These are phyloP conservation scores for Phytophthora boehmeriae DNA, from an alignment of 352 stramenopile species.

Conservation along the genomic window DNA sequence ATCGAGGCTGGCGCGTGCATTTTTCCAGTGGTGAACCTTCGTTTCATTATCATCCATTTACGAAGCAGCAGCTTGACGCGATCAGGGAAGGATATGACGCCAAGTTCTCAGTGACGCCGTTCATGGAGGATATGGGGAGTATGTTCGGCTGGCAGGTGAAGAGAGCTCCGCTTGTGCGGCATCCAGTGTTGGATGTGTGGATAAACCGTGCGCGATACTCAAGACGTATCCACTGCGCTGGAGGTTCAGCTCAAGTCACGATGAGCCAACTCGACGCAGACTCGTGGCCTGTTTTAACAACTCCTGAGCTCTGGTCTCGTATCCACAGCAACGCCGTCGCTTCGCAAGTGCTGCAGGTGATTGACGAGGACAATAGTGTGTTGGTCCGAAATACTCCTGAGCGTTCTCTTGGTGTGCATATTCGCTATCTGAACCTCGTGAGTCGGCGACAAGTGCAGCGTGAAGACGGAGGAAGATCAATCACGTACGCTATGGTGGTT, in stretches of 20 bases:
- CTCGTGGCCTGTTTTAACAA: slow-evolving; percentile 39
- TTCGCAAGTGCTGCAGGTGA: slow-evolving; percentile 38
- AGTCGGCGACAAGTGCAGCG: slow-evolving; percentile 19
- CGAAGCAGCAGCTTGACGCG: slow-evolving; percentile 31
- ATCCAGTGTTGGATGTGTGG: slow-evolving; percentile 17
- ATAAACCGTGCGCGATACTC: slow-evolving; percentile 38
- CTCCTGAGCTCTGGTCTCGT: slow-evolving; percentile 30
- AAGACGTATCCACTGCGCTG: slow-evolving; percentile 38
- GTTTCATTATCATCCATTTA: slow-evolving; percentile 46
- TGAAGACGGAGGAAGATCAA: slow-evolving; percentile 20
- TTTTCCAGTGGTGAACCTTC: slow-evolving; percentile 34
- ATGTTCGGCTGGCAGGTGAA: slow-evolving; percentile 47
- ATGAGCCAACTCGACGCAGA: slow-evolving; percentile 36
- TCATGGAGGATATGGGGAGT: slow-evolving; percentile 17
- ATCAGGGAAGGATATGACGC: slow-evolving; percentile 38
- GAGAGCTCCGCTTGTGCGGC: slow-evolving; percentile 23
- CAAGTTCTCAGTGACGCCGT: slow-evolving; percentile 21
- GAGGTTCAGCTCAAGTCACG: slow-evolving; percentile 22
- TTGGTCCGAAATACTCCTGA: slow-evolving; percentile 33
- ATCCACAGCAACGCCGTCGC: slow-evolving; percentile 30
- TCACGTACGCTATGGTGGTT: slow-evolving; percentile 38
- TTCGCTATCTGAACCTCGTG: slow-evolving; percentile 48
- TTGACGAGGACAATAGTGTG: slow-evolving; percentile 37
- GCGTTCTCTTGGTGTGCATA: slow-evolving; percentile 11
- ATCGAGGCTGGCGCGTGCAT: slow-evolving; percentile 32